phyloP scores from a whole-genome alignment of 805 yeast species.

The Lipomyces kockii region DNA sequence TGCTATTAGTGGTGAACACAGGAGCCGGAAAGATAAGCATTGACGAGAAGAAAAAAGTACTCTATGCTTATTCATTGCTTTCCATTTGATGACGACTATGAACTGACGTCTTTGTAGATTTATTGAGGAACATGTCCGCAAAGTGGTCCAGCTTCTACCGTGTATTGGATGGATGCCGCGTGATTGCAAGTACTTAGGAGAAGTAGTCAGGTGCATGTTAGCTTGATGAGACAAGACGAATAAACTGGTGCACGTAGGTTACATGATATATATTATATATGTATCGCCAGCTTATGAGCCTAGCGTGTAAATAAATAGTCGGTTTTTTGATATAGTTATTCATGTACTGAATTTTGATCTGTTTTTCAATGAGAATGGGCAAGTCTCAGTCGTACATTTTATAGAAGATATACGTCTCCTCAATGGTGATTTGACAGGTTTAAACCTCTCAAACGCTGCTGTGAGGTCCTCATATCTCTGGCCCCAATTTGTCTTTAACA shows the following conservation, averaged over 20 bases:
- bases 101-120: neutral
- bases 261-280: neutral
- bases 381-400: neutral
- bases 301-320: neutral
- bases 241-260: neutral
- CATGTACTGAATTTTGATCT: neutral
- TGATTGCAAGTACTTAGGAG: neutral
- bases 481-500: no score
- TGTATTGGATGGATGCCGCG: neutral
- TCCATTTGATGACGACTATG: neutral
- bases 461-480: no score
- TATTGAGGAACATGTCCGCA: neutral
- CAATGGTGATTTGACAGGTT: neutral
- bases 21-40: slow-evolving; percentile 95
- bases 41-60: slow-evolving; percentile 94
- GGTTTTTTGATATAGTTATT: neutral
- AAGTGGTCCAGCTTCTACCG: neutral
- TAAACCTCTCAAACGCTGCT: no score
- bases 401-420: neutral
- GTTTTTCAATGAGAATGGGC: no score
- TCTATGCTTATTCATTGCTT: slow-evolving; percentile 37
- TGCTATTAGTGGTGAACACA: slow-evolving; percentile 84
- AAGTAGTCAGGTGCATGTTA: neutral
- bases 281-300: neutral
- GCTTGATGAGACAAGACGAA: neutral